A percentile compares a stretch with the other conserved stretches of the same genome.
phyloP scores from a whole-genome alignment of 345 rosid genomes.

The Reutealis trisperma region DNA sequence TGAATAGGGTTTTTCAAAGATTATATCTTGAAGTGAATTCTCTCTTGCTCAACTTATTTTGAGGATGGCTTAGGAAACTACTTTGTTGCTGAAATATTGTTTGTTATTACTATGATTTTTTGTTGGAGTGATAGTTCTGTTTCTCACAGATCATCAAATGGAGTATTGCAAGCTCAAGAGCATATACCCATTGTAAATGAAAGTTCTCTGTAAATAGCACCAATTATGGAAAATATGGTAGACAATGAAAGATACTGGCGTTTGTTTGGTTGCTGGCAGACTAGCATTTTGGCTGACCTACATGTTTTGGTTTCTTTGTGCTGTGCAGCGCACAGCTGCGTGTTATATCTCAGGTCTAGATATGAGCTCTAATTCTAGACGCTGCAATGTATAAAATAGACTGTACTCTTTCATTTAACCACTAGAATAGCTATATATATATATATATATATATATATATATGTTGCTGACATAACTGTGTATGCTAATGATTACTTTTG shows the following conservation, averaged over 20 bases:
- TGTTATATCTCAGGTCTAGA: neutral
- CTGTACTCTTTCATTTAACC: neutral
- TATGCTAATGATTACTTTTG: too few relatives aligned
- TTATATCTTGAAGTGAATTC: neutral
- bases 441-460: too few relatives aligned
- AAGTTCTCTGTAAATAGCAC: neutral
- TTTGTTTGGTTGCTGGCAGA: neutral
- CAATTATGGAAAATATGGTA: neutral
- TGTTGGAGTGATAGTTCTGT: neutral
- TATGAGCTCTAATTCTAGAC: neutral
- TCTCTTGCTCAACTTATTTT: neutral
- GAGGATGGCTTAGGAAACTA: neutral
- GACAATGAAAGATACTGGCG: neutral
- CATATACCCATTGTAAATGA: neutral
- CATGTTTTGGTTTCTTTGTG: neutral
- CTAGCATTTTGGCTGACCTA: neutral
- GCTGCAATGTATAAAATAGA: neutral
- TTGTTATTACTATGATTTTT: neutral
- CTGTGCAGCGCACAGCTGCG: neutral
- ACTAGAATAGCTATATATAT: neutral
- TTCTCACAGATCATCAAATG: conserved; percentile 16
- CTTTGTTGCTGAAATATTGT: neutral
- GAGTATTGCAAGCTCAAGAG: neutral
- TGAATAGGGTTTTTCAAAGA: too few relatives aligned
- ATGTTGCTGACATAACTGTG: neutral